A percentile compares a stretch with the other conserved stretches of the same genome.
Conservation (phyloP, 345 rosid species). For the Brassica cretica region DNA sequence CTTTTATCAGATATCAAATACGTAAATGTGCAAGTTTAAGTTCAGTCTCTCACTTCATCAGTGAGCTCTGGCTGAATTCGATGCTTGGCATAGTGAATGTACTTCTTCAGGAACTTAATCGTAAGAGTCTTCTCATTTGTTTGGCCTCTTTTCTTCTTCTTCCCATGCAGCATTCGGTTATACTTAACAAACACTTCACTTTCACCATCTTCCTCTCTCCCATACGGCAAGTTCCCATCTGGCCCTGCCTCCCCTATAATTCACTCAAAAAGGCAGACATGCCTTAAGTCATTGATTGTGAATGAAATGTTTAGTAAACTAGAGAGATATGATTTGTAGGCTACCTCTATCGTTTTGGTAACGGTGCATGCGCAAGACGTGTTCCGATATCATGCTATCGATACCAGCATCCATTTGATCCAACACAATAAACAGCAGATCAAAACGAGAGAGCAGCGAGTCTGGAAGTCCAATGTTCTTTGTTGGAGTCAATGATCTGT, state of each 20-base stretch:
- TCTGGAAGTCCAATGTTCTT: conserved; percentile 99
- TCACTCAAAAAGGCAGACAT: conserved; percentile 25
- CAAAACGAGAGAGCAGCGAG: conserved; percentile 98
- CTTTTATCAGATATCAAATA: conserved; percentile 5
- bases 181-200: conserved; percentile 87
- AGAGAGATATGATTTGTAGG: conserved; percentile 3
- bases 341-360: conserved; percentile 77
- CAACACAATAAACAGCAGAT: conserved; percentile 86
- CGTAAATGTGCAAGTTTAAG: background rate
- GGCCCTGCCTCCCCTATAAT: conserved; percentile 58
- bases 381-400: conserved; percentile 85
- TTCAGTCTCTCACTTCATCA: conserved; percentile 67
- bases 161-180: conserved; percentile 89
- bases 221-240: conserved; percentile 67
- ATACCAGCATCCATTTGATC: conserved; percentile 99
- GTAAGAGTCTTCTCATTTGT: conserved; percentile 74
- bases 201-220: conserved; percentile 80
- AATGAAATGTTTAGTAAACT: background rate
- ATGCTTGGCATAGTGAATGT: conserved; percentile 96
- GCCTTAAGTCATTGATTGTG: conserved; percentile 20
- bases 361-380: conserved; percentile 95
- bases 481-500: conserved; percentile 94
- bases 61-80: conserved; percentile 91
- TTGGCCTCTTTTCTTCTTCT: conserved; percentile 63
- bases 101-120: conserved; percentile 87